Conservation (phyloP, 148 eudicot species). For the Vaccinium macrocarpon region DNA sequence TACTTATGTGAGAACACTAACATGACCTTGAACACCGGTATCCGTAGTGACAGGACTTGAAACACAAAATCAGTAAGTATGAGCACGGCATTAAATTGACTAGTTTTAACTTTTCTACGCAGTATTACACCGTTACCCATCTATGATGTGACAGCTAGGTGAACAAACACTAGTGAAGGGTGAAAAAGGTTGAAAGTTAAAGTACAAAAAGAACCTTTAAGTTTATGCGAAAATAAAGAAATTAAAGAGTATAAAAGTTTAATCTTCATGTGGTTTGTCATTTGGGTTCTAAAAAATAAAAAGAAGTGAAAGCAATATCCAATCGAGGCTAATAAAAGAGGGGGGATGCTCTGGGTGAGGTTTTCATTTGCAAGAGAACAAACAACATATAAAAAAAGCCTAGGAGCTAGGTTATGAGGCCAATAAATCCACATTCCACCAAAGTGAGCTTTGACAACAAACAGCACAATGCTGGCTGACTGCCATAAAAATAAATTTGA, state of each 20-base stretch:
- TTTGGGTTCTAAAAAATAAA: not conserved
- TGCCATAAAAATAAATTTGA: not conserved
- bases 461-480: not conserved
- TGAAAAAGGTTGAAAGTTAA: not conserved
- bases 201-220: not conserved
- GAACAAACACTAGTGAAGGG: not conserved
- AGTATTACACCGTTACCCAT: not conserved
- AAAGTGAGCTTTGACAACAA: not conserved
- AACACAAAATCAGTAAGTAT: not conserved
- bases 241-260: not conserved
- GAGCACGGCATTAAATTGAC: not conserved
- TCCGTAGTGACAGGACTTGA: not conserved
- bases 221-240: not conserved
- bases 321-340: not conserved
- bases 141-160: not conserved
- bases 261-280: not conserved
- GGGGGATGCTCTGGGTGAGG: too few species aligned
- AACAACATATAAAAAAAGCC: not conserved
- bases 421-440: not conserved
- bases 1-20: not conserved
- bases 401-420: not conserved
- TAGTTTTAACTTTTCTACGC: not conserved
- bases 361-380: too few species aligned
- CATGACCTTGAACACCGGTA: not conserved
- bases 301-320: not conserved